A percentile compares a stretch with the other conserved stretches of the same genome.
phyloP scores from a whole-genome alignment of 352 stramenopile genomes.

The Thalassiosira allenii region DNA sequence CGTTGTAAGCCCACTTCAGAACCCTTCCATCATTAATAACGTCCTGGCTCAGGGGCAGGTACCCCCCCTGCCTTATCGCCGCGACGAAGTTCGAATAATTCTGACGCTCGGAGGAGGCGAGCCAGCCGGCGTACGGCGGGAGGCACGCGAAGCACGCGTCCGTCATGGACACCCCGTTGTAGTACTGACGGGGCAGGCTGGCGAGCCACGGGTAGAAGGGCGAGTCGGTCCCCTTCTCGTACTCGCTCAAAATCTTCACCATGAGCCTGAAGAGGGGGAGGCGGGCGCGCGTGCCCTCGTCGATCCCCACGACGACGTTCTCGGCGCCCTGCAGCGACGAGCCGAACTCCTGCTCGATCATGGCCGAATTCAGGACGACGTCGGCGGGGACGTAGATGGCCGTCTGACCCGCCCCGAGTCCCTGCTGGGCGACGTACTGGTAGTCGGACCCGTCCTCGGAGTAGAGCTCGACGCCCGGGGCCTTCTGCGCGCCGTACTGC shows the following conservation, averaged over 20 bases:
- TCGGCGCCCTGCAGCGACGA: slow-evolving; percentile 10
- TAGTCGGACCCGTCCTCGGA: slow-evolving; percentile 28
- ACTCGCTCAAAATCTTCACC: slow-evolving; percentile 68
- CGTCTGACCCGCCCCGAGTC: neutral
- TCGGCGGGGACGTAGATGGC: slow-evolving; percentile 52
- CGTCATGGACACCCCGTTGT: slow-evolving; percentile 69
- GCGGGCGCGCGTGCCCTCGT: slow-evolving; percentile 16
- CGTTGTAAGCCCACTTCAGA: slow-evolving; percentile 68
- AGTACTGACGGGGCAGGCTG: slow-evolving; percentile 56
- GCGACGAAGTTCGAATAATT: slow-evolving; percentile 56
- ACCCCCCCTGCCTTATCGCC: slow-evolving; percentile 36
- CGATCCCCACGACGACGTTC: slow-evolving; percentile 22
- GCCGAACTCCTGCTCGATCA: slow-evolving; percentile 50
- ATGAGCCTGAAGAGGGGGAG: slow-evolving; percentile 60
- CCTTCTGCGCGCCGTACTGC: slow-evolving; percentile 42
- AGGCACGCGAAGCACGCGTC: slow-evolving; percentile 62
- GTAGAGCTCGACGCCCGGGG: slow-evolving; percentile 35
- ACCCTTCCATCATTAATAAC: slow-evolving; percentile 30
- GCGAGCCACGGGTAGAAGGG: slow-evolving; percentile 66
- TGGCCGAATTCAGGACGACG: slow-evolving; percentile 34
- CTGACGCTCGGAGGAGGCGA: slow-evolving; percentile 52
- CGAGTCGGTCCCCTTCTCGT: slow-evolving; percentile 57
- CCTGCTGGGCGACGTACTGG: slow-evolving; percentile 17
- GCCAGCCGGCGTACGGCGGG: slow-evolving; percentile 56
- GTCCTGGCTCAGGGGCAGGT: slow-evolving; percentile 37